Evolutionary conservation across 768 basidiomycete genomes (phyloP).

Genomic region (Tricholoma hemisulphureum): DNA sequence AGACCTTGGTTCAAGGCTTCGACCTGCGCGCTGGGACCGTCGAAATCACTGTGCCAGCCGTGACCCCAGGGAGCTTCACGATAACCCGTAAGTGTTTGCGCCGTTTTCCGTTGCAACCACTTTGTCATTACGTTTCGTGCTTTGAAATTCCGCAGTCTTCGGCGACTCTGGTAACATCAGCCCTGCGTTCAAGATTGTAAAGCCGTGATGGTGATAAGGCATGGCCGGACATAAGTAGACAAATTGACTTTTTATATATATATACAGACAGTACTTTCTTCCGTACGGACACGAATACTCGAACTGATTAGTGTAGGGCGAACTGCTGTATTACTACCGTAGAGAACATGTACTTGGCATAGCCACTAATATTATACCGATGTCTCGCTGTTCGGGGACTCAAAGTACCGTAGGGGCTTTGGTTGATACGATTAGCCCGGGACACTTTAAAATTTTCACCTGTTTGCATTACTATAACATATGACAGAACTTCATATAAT

Average conservation of each 20-base stretch:
- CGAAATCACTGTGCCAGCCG: constrained; percentile 36
- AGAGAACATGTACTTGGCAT: no score
- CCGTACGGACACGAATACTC: not conserved
- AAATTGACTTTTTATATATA: not conserved
- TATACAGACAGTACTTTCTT: not conserved
- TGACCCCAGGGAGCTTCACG: constrained; percentile 33
- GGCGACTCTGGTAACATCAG: constrained; percentile 50
- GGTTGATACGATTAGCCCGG: no score
- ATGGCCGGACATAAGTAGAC: not conserved
- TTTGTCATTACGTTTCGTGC: not conserved
- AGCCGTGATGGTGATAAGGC: not conserved
- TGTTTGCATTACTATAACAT: no score
- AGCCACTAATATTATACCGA: no score
- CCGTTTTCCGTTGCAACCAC: not conserved
- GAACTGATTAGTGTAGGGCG: no score
- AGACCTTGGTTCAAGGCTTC: constrained; percentile 34
- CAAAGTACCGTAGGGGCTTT: no score
- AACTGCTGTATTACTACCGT: no score
- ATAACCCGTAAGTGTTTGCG: constrained; percentile 43
- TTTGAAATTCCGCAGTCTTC: constrained; percentile 36
- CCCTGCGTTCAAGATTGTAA: constrained; percentile 34
- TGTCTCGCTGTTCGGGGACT: no score
- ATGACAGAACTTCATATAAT: no score
- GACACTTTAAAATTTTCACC: no score
- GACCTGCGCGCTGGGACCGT: constrained; percentile 34